These are phyloP conservation scores for Domatiomyces globalis DNA, from an alignment of 2,329 filamentous ascomycete genomes.

Conservation along the genomic window DNA sequence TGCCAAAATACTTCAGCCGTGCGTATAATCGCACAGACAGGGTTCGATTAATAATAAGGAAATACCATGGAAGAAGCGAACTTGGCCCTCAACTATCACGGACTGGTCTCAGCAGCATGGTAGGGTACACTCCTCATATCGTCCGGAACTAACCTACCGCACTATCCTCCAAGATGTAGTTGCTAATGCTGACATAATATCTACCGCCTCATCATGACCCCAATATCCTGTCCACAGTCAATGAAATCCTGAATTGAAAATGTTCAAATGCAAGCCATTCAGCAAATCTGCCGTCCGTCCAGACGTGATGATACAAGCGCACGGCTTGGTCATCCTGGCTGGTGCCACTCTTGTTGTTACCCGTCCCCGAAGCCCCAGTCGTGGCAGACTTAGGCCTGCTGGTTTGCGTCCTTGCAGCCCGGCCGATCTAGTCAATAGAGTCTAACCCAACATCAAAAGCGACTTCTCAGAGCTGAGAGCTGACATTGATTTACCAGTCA, in stretches of 20 bases:
- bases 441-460: constrained; percentile 56
- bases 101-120: constrained; percentile 83
- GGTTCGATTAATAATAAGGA: no score
- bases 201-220: no score
- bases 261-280: no score
- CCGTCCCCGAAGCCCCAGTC: constrained; percentile 33
- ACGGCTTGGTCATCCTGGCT: no score
- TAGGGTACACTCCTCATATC: constrained; percentile 20
- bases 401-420: constrained; percentile 61
- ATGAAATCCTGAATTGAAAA: constrained; percentile 34
- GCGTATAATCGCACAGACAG: no score
- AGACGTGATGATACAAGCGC: no score
- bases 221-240: constrained; percentile 45
- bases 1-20: no score
- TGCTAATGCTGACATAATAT: no score
- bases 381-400: constrained; percentile 52
- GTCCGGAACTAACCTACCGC: no score
- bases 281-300: no score
- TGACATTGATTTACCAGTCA: constrained; percentile 57
- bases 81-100: constrained; percentile 46
- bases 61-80: not conserved
- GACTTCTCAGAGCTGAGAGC: constrained; percentile 47
- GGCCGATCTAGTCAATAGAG: constrained; percentile 43
- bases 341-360: constrained; percentile 18
- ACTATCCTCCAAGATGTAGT: no score